phyloP scores from a whole-genome alignment of 805 yeast species.

The Spathaspora arborariae region DNA sequence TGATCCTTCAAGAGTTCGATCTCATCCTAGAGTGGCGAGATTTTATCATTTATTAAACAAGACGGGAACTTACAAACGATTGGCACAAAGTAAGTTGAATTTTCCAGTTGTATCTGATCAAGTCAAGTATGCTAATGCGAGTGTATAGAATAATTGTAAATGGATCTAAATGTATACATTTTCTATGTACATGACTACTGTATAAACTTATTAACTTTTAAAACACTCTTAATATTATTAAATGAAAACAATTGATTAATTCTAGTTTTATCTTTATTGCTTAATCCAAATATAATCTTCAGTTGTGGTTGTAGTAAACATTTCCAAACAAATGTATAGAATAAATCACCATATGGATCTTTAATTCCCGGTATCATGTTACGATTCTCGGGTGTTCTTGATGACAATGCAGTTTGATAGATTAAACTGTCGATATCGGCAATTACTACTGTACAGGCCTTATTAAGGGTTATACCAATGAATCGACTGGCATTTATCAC shows the following conservation, averaged over 20 bases:
- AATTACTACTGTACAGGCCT: constrained; percentile 13
- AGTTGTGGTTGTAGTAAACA: neutral
- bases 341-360: constrained; percentile 18
- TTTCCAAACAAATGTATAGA: constrained; percentile 15
- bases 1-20: constrained; percentile 55
- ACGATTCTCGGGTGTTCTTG: neutral
- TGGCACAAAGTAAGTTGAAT: neutral
- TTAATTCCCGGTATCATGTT: constrained; percentile 15
- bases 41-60: constrained; percentile 57
- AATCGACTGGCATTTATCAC: constrained; percentile 12
- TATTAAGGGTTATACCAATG: constrained; percentile 10
- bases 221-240: neutral
- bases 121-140: neutral
- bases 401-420: constrained; percentile 17
- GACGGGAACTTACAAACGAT: constrained; percentile 1
- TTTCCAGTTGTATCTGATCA: neutral
- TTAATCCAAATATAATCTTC: constrained; percentile 1
- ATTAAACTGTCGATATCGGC: constrained; percentile 19
- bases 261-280: neutral
- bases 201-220: neutral
- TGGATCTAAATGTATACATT: too few relatives aligned
- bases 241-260: constrained; percentile 3
- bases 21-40: constrained; percentile 64
- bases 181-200: neutral
- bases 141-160: too few relatives aligned